Evolutionary conservation across 257 asterid species (phyloP).

Genomic region (Gardenia jasminoides): DNA sequence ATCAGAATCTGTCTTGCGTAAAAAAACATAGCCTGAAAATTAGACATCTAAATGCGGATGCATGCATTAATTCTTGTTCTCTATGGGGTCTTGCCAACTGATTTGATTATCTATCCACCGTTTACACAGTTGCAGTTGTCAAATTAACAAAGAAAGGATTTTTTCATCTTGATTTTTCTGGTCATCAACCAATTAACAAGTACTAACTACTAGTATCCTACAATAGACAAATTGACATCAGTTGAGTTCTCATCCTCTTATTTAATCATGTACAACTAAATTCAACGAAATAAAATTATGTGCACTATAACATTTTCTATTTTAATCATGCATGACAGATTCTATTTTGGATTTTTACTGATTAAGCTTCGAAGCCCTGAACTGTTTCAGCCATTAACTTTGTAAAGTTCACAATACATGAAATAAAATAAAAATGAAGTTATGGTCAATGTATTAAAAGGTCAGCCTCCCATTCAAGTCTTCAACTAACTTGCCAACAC

Average conservation of each 20-base stretch:
- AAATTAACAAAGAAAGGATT: neutral
- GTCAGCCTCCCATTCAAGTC: constrained; percentile 10
- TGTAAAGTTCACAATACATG: neutral
- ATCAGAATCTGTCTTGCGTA: neutral
- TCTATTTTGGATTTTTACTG: too few species aligned
- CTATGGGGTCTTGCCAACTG: constrained; percentile 3
- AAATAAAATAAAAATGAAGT: neutral
- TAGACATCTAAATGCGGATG: neutral
- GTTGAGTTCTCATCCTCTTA: neutral
- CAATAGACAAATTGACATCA: neutral
- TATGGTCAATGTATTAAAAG: constrained; percentile 2
- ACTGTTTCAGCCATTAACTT: neutral
- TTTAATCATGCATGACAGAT: too few species aligned
- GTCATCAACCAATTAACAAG: neutral
- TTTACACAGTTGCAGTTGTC: constrained; percentile 4
- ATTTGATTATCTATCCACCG: neutral
- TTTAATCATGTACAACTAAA: neutral
- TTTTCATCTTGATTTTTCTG: neutral
- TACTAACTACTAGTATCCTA: neutral
- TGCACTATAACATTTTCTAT: too few species aligned
- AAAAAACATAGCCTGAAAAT: neutral
- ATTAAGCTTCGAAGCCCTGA: too few species aligned
- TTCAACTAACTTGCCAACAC: constrained; percentile 55
- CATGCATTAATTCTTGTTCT: neutral
- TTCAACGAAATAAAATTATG: too few species aligned